Base-by-base conservation (phyloP, 129 eudicot genomes). In the Artemisia tridentata region DNA sequence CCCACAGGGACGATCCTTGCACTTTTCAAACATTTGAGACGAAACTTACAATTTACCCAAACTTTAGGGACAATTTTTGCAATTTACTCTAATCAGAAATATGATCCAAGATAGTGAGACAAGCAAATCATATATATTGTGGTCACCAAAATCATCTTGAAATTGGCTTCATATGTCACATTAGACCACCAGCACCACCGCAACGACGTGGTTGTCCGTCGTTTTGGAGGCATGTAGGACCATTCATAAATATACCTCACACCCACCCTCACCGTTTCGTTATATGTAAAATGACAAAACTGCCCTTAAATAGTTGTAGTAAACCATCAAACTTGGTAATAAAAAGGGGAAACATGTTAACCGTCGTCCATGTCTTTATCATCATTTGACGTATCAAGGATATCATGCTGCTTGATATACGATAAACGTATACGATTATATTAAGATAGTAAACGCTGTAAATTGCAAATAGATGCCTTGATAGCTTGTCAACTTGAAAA, bases 191-290 rank as follows among this genome's bases (percentile, higher is more conserved):
- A 62, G 41, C 88, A 17, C 75, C 73, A 56, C 68, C 49, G 61
- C 73, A 78, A 80, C 88, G 69, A 84, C 85, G 81, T 73, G 72
- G 71, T 54, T 84, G 83, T 75, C 84, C 74, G 78, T 77, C 81
- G 82, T 73, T 67, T 84, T 81, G 88, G 80, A 67, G 12, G 76
- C 76, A 72, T 72, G 76, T 72, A 72, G 76, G 76, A 72, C 76
- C 68, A 4, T 72, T 72, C 68, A 57, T n/a, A 72, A 59, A 47
- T 47, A 72, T 72, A 58, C 59, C 48, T 60, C 47, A 9, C 66
- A 55, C 58, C 63, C 67, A 50, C 63, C 75, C 45, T 29, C 67
- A 72, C 19, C 60, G 20, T 59, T n/a, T 60, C 58, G 68, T 14
- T 27, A 7, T 16, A 29, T 18, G 11, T 55, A 9, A 55, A 55